Base-by-base conservation (phyloP, 2,329 filamentous ascomycete genomes). In the Dothistroma septosporum region DNA sequence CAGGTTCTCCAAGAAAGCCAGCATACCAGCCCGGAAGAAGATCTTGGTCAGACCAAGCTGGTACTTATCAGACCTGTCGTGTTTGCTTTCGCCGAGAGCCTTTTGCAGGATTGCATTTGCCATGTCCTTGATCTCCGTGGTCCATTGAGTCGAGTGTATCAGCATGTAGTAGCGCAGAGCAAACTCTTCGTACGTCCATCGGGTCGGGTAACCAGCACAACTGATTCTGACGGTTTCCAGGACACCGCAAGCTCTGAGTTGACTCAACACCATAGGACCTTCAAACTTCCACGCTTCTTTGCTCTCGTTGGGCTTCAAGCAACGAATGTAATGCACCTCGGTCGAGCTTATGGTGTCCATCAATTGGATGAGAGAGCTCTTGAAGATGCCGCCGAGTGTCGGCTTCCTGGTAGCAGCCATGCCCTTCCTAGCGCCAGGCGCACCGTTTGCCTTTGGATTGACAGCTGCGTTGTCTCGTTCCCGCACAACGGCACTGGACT, bases 141-240 rank as follows among this genome's bases (percentile, higher is more conserved):
- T 96, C 93, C 94, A 97, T 70, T 90, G 85, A 19, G 83, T 82
- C 4, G 94, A 97, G 55, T 88, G 91, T 53, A 96, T 91, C 65
- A 99, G 82, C 91, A 99, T 97, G 80, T 99, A 99, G 80, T 99
- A 99, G 63, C 94, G 87, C 61, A 97, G 81, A 19, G 94, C 94
- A 76, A 99, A 99, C 74, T 99, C 94, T 73, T 99, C 94, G 73
- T 97, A 99, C 0, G 94, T 97, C 95, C 94, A 99, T 74, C 94
- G 84, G 50, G 94, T 97, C 16, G 94, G 94, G 73, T 99, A 99
- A 64, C 94, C 94, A 65, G 94, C 94, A 74, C 90, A 95, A 79
- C 92, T 96, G 77, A 99, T 99, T 74, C 94, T 87, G 60, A 99
- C 94, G 4, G 94, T 99, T 78, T 99, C 94, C 61, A 99, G 85